Evolutionary conservation across 495 filamentous ascomycete genomes (phyloP), one percentile per base, ranked within the genome.

Genomic region (Achaetomiella virescens): DNA sequence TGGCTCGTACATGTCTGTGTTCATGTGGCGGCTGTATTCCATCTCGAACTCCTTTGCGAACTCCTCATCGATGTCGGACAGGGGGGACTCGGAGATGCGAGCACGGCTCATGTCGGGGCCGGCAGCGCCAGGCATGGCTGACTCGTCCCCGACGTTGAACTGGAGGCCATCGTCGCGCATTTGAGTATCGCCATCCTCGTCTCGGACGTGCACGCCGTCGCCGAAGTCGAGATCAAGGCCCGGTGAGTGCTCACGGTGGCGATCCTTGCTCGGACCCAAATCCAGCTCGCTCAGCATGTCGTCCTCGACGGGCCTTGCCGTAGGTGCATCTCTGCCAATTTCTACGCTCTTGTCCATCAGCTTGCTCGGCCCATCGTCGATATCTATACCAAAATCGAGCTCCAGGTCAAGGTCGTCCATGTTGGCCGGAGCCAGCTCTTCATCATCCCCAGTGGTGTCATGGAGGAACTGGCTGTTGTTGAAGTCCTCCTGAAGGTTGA

Each of bases 311-410:
- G 76, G 70, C 47, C 82, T 76, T 22, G 84, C 74, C 15, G 81
- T 73, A 14, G 85, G 84, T 25, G 86, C 89, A 58, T 92, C 86
- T 81, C 88, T 84, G 66, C 89, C 89, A 61, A 89, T 78, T 82
- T 96, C 90, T 57, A 95, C 81, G 59, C 86, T 91, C 54, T 83
- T 82, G 54, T 82, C 75, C 57, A 70, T 71, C 4, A 64, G 52
- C 52, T 67, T 72, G 48, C 60, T 69, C 33, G 73, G 71, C 20
- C 64, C 55, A 21, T 77, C 70, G 43, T 81, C 81, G 44, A 79
- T 66, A 58, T 83, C 81, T 57, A 78, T 69, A 25, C 79, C 81
- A 58, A 85, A 76, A 62, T 86, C 82, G 24, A 87, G 61, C 22
- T 78, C 79, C 42, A 85, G 62, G 42, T 79, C 81, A 27, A 82